Evolutionary conservation across 140 eudicot species (phyloP), one percentile per base, ranked within the genome.

Genomic region (Anethum foeniculum): DNA sequence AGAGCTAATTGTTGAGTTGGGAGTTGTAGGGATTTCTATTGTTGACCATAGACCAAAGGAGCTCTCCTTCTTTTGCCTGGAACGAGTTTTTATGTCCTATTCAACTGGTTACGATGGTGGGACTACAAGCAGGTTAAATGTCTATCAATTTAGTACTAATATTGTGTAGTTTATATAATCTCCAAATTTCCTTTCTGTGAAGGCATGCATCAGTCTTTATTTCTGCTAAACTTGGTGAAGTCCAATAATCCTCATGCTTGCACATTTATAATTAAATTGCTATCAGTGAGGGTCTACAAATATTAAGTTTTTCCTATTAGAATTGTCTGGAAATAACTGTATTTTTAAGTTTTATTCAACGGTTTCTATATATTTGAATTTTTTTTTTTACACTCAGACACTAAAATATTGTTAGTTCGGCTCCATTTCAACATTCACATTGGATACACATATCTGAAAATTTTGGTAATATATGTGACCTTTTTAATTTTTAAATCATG

Each of bases 21-120:
- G 97, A 80, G 97, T 90, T 28, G 90, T 92, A 82, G 99, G 99
- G 41, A 80, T 95, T 83, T 95, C 99, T 64, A 76, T 95, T 77
- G 93, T 95, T 76, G 99, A 95, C 89, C 97, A 95, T 79, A 89
- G 87, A 84, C 99, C 99, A 69, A 92, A 88, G 88, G 99, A 95
- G 89, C 91, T 95, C 51, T 89, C 88, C 32, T 95, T 90, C 82
- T 81, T 95, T 82, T 95, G 93, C 86, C 84, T 95, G 54, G 97
- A 95, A 79, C 86, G 92, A 82, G 93, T 95, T 12, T 87, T 85
- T 54, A 68, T 92, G 49, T 93, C 99, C 47, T 95, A 95, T 84
- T 90, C 97, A 41, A 90, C 95, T 67, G 99, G 99, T 72, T 95
- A 92, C 38, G 97, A 89, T 87, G 88, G 91, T 71, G 99, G 99